Evolutionary conservation across 495 filamentous ascomycete genomes (phyloP).

Genomic region (Chaetomium cochliodes): DNA sequence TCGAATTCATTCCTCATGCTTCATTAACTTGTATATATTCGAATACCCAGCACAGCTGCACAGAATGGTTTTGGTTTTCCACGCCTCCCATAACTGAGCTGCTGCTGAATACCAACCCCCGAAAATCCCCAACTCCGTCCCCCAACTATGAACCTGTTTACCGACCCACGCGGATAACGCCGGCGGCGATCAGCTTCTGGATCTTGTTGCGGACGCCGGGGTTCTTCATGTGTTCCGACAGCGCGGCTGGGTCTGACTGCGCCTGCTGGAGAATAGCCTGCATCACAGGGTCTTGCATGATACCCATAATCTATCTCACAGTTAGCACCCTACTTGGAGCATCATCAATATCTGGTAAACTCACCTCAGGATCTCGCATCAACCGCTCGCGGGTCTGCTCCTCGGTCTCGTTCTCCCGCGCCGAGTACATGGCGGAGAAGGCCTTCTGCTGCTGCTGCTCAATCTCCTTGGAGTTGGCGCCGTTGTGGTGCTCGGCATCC

Average conservation of each 20-base stretch:
- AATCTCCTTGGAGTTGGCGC: conserved; percentile 82
- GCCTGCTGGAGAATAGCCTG: conserved; percentile 95
- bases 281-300: conserved; percentile 95
- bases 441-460: conserved; percentile 94
- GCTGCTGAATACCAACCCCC: neutral
- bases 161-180: conserved; percentile 80
- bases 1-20: conserved; percentile 20
- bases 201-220: conserved; percentile 77
- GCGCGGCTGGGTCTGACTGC: conserved; percentile 84
- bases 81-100: no score
- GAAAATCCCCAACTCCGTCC: neutral
- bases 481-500: conserved; percentile 63
- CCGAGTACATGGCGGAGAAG: conserved; percentile 82
- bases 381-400: conserved; percentile 92
- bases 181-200: conserved; percentile 87
- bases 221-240: conserved; percentile 97
- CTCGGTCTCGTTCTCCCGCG: conserved; percentile 91
- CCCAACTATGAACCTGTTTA: conserved; percentile 27
- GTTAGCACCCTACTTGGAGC: conserved; percentile 35
- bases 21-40: conserved; percentile 24
- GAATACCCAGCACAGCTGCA: neutral
- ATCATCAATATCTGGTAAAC: conserved; percentile 28
- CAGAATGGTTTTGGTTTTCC: neutral
- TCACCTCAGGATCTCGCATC: conserved; percentile 87
- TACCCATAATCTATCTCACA: conserved; percentile 68